Base-by-base conservation (phyloP, 2,329 filamentous ascomycete species). In the Fusarium odoratissimum region DNA sequence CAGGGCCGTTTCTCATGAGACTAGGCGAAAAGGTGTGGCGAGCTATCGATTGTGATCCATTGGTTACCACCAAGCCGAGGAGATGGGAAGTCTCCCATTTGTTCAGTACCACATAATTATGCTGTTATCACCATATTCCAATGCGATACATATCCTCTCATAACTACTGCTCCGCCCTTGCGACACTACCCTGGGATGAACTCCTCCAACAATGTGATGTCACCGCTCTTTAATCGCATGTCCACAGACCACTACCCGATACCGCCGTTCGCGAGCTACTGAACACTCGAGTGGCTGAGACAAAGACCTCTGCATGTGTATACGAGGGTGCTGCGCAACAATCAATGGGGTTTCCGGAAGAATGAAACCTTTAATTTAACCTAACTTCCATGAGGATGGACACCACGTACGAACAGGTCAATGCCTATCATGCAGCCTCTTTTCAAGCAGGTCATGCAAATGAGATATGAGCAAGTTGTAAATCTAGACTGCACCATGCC, bases 1-100 rank as follows among this genome's bases (percentile, higher is more conserved):
- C 56, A 62, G 68, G 67, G 51, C 61, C 61, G 67, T 71, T 61
- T 71, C 44, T 58, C 21, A 40, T 21, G 37, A 57, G 37, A 60
- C 42, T 63, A 69, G 37, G 45, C 64, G 49, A 61, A 37, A 30
- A 45, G 10, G 46, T 37, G 41, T 41, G n/a, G 28, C 25, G 49
- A 46, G 64, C 21, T 41, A 51, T 69, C 25, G 44, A 67, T 70
- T 45, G 40, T 38, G 49, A 61, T 67, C 44, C 31, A 60, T 33
- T 23, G 17, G 17, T 23, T 58, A 25, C 44, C 38, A 30, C 13
- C 14, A 35, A 25, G 21, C 25, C 46, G 30, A 46, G 40, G 16
- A 33, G 16, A 52, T 38, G 19, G 25, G 28, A 41, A 35, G 21
- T 17, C 13, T 23, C 17, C 37, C 51, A 12, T 16, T 14, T 28